Base-by-base conservation (phyloP, 164 flowering plant genomes). In the Saururus chinensis region DNA sequence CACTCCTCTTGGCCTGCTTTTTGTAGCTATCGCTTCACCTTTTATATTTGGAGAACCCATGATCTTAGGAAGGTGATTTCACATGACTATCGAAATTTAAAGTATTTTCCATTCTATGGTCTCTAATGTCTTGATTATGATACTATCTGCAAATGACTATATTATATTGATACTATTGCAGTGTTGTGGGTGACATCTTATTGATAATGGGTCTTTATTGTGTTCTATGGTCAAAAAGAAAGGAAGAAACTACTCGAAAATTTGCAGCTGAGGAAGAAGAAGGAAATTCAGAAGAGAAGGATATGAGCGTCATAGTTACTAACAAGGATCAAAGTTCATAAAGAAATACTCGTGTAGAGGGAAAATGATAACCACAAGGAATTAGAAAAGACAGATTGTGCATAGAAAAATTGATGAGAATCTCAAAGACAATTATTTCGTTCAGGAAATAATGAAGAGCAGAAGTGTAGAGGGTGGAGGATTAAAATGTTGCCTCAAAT, bases 11-110 rank as follows among this genome's bases (percentile, higher is more conserved):
- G 19, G 69, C 1, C 61, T 68, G 9, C 17, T 73, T 17, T 1
- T 68, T 10, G 55, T 68, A 0, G 66, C 66, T 23, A 45, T 66
- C 26, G 54, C 59, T 51, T 69, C 76, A 58, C 58, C 66, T 19
- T 24, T 73, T 40, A 1, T 72, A 13, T 59, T 53, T 19, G 60
- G 66, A 4, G 66, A 73, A 40, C 49, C 52, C 19, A 63, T 73
- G 7, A 51, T 53, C 45, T 58, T 51, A 57, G 75, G 75, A 61
- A 73, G 70, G 74, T 71, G 9, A 25, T 57, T 45, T 45, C 49
- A 45, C 49, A 12, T 45, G 17, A 10, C 5, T 10, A 9, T 57
- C 16, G 7, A 21, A 40, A 25, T 9, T 52, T 5, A 0, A 26
- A 24, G 7, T 51, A 17, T 20, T 13, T 12, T 26, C 9, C 4